Evolutionary conservation across 108 stramenopile species (phyloP), one percentile per base, ranked within the genome.

Genomic region (Epithemia pelagica): DNA sequence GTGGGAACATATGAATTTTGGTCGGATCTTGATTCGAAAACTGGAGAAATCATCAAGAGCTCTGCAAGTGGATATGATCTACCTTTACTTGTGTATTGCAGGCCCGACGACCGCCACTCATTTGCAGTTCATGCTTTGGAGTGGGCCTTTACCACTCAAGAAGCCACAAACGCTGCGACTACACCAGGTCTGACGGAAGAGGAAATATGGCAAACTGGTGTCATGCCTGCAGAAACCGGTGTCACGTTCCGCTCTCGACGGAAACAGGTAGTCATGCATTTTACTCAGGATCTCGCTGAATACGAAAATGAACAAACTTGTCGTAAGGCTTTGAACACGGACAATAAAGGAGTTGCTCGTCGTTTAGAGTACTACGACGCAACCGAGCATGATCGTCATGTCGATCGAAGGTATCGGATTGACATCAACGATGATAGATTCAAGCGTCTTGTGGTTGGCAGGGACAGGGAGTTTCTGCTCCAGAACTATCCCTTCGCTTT

Each of bases 401-500:
- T 31, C 29, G 78, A 79, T 30, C 52, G 78, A 59, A 55, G 62
- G n/a, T 83, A 85, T 63, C 61, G 54, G 28, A 58, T 58, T 32
- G 78, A 83, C 54, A 60, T 68, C 2, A 66, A 67, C n/a, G 77
- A 78, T 62, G 77, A 77, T 24, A 60, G 83, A 30, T 84, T 84
- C 56, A 62, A 58, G 22, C 71, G 31, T 19, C 55, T 83, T 26
- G 28, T 61, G 8, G 63, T 81, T 28, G 25, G 52, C 58, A 51
- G 33, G 59, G 28, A 27, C 31, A 10, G 22, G 32, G 59, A 54
- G 31, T 26, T 57, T 52, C 25, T 64, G 29, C 63, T 89, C 22
- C 54, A 75, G 10, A 74, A 74, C 53, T 81, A 72, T 59, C 73
- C 73, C 19, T 81, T 73, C 62, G 89, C 84, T n/a, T 62, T 91